Evolutionary conservation across 345 rosid species (phyloP).

Genomic region (Sisymbrium altissimum): DNA sequence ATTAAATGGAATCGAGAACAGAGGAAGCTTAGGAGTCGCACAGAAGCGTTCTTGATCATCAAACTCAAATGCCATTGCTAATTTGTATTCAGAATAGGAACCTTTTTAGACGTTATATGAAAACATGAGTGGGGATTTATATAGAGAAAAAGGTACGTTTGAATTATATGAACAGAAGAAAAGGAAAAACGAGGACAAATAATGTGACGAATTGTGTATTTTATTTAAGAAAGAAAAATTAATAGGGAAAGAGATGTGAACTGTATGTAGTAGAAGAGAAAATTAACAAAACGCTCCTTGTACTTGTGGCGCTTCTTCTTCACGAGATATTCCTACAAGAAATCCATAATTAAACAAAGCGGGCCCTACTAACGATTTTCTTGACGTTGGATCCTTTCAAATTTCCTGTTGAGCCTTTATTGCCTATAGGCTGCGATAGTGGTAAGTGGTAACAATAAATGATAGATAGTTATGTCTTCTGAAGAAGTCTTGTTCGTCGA

Average conservation of each 20-base stretch:
- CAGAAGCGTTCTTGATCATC: constrained; percentile 29
- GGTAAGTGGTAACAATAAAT: background rate
- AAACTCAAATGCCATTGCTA: constrained; percentile 9
- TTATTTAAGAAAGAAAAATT: background rate
- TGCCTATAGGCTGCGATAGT: background rate
- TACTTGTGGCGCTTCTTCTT: constrained; percentile 23
- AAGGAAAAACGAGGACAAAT: background rate
- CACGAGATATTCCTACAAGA: constrained; percentile 5
- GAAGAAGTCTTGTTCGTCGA: background rate
- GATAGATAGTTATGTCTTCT: background rate
- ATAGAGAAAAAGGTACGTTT: background rate
- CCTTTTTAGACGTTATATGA: constrained; percentile 4
- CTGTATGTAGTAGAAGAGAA: background rate
- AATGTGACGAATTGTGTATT: constrained; percentile 13
- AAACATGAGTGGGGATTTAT: constrained; percentile 3
- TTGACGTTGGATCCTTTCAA: constrained; percentile 22
- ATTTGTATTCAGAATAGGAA: background rate
- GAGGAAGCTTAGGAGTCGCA: constrained; percentile 54
- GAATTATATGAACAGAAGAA: background rate
- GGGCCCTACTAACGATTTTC: constrained; percentile 16
- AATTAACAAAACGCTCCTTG: constrained; percentile 15
- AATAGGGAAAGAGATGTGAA: background rate
- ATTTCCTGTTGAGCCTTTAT: constrained; percentile 21
- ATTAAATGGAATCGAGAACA: constrained; percentile 41
- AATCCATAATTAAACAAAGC: background rate